Conservation (phyloP, 768 basidiomycete species). For the Xerocomellus amylosporus region DNA sequence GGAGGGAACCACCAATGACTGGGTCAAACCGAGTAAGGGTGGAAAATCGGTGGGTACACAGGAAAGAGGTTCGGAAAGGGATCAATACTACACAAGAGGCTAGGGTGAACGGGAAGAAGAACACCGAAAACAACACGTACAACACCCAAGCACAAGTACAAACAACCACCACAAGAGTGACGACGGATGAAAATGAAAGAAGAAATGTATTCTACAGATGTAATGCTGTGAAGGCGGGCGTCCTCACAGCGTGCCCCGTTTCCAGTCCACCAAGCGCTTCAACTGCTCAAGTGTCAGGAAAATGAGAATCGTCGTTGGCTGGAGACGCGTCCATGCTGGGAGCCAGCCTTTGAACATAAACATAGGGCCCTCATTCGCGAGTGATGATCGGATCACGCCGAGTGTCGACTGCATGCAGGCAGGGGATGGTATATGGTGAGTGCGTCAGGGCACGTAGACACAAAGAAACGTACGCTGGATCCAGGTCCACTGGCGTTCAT, state of each 20-base stretch:
- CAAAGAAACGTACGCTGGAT: conserved; percentile 53
- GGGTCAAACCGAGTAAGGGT: neutral
- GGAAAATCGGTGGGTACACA: neutral
- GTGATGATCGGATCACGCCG: conserved; percentile 61
- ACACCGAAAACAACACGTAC: neutral
- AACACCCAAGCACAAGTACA: neutral
- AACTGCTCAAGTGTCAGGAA: conserved; percentile 83
- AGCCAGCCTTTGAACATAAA: conserved; percentile 95
- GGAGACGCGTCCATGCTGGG: conserved; percentile 81
- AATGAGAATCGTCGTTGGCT: conserved; percentile 86
- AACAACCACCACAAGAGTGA: neutral
- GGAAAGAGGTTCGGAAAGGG: neutral
- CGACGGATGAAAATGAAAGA: neutral
- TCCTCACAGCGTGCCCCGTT: conserved; percentile 35
- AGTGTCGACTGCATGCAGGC: conserved; percentile 56
- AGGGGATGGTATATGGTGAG: neutral
- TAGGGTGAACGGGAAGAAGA: neutral
- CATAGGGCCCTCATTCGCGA: conserved; percentile 74
- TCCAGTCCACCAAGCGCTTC: conserved; percentile 67
- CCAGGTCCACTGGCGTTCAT: conserved; percentile 89
- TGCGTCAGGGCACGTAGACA: neutral
- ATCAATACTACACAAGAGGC: too few species aligned
- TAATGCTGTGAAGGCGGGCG: neutral
- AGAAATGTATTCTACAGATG: neutral
- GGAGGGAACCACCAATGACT: neutral